These are phyloP conservation scores for Cryptosporidium baileyi DNA, from an alignment of 169 alveolate species.

Conservation along the genomic window DNA sequence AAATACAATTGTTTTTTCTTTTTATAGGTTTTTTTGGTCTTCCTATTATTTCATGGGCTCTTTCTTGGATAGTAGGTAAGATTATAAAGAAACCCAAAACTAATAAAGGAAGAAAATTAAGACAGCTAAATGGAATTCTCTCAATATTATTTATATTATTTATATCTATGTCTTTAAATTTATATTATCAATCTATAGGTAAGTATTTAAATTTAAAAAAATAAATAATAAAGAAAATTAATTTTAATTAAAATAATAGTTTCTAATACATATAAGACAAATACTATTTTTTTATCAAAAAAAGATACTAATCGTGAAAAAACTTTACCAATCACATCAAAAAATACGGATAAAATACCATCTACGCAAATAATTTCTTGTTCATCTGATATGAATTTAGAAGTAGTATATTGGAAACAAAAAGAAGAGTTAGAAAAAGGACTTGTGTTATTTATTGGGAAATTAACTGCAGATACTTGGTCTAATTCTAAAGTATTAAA, in stretches of 20 bases:
- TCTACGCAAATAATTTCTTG: conserved; percentile 44
- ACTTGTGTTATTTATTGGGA: conserved; percentile 55
- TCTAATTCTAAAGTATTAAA: conserved; percentile 14
- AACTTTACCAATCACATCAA: not conserved
- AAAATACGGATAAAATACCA: not conserved
- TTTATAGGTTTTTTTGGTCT: conserved; percentile 53
- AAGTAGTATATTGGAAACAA: conserved; percentile 25
- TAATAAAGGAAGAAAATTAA: conserved; percentile 49
- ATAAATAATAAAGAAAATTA: not conserved
- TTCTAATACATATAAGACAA: not conserved
- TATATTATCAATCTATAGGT: conserved; percentile 39
- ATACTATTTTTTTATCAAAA: not conserved
- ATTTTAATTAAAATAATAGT: not conserved
- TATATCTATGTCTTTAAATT: not conserved
- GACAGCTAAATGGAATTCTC: conserved; percentile 45
- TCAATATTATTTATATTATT: conserved; percentile 12
- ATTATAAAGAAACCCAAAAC: conserved; percentile 18
- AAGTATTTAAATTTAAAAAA: conserved; percentile 5
- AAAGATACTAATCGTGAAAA: not conserved
- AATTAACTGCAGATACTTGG: conserved; percentile 31
- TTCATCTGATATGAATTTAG: conserved; percentile 49
- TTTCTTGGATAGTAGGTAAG: conserved; percentile 50
- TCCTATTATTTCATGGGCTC: conserved; percentile 42
- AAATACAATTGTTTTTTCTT: conserved; percentile 17
- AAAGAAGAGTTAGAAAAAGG: conserved; percentile 34